phyloP scores from a whole-genome alignment of 352 stramenopile species.

The Phytophthora syringae region DNA sequence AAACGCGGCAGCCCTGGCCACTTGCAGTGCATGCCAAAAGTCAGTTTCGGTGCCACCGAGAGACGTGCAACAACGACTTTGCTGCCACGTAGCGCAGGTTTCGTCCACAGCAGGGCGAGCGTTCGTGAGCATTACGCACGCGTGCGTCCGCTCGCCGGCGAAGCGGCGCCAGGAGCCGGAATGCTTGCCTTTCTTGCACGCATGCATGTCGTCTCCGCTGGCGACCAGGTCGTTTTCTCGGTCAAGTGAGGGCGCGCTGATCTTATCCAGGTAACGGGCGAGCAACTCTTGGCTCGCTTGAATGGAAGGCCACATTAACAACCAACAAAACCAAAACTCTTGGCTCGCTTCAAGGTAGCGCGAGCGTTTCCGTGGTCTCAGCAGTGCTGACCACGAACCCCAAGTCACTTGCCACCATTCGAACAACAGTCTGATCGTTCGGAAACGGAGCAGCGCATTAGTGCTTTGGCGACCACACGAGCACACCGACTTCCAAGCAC shows the following conservation, averaged over 20 bases:
- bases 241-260: slow-evolving; percentile 2
- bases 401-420: slow-evolving; percentile 27
- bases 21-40: no score
- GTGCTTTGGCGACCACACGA: slow-evolving; percentile 23
- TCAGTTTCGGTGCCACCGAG: no score
- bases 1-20: no score
- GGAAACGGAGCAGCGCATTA: slow-evolving; percentile 25
- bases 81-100: slow-evolving; percentile 14
- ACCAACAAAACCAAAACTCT: no score
- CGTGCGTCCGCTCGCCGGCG: slow-evolving; percentile 3
- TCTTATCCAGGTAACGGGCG: slow-evolving; percentile 27
- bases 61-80: background rate
- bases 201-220: slow-evolving; percentile 16
- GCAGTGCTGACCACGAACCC: no score
- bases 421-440: slow-evolving; percentile 26
- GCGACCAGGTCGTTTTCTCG: slow-evolving; percentile 17
- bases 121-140: slow-evolving; percentile 17
- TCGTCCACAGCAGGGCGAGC: no score
- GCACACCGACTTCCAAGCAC: slow-evolving; percentile 3
- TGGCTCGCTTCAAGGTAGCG: no score
- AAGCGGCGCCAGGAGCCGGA: slow-evolving; percentile 1
- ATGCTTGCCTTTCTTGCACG: slow-evolving; percentile 20
- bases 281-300: slow-evolving; percentile 4
- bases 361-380: slow-evolving; percentile 23
- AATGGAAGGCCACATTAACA: no score